Evolutionary conservation across 2,329 filamentous ascomycete species (phyloP).

Genomic region (Fusarium nodosum): DNA sequence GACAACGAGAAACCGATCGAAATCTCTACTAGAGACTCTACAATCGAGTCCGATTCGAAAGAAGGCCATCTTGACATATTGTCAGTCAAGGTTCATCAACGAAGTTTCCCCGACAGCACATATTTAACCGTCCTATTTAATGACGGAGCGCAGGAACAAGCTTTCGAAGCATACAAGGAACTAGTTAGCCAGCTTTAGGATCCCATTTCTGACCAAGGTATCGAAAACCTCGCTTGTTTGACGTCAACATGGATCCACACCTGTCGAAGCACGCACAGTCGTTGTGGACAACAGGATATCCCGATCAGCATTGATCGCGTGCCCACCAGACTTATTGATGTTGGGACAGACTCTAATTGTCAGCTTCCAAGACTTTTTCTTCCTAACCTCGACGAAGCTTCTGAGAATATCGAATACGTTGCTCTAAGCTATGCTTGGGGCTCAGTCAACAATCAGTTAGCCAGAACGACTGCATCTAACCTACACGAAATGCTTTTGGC

Average conservation of each 20-base stretch:
- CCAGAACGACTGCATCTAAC: neutral
- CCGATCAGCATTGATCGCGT: accelerated
- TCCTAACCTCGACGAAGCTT: neutral
- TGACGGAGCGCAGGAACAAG: neutral
- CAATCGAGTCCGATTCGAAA: neutral
- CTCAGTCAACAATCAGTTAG: neutral
- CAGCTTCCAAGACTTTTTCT: neutral
- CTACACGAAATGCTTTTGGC: neutral
- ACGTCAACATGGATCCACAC: neutral
- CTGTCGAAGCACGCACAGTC: neutral
- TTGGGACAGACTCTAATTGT: neutral
- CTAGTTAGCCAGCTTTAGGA: neutral
- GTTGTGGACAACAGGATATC: neutral
- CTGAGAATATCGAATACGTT: neutral
- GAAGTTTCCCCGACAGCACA: neutral
- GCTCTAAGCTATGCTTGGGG: conserved; percentile 8
- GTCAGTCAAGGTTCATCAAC: neutral
- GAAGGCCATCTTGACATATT: neutral
- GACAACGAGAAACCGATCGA: neutral
- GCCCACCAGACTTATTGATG: conserved; percentile 1
- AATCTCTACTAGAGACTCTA: neutral
- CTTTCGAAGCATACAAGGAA: neutral
- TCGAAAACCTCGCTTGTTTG: neutral
- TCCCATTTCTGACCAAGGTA: neutral
- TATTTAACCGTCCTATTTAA: neutral